phyloP scores from a whole-genome alignment of 495 filamentous ascomycete genomes.

The Neurospora pannonica region DNA sequence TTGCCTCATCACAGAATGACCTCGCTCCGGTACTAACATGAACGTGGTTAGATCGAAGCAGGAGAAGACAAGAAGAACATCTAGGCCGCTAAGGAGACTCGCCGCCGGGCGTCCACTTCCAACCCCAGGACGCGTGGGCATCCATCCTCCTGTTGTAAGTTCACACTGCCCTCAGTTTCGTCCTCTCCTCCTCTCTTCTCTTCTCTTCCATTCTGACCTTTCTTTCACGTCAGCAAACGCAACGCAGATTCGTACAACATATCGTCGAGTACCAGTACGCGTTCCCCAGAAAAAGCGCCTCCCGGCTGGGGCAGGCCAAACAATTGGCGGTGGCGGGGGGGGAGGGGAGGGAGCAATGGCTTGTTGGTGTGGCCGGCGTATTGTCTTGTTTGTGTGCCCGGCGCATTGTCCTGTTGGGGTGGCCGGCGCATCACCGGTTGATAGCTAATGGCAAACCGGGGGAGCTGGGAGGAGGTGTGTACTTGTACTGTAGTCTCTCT shows the following conservation, averaged over 20 bases:
- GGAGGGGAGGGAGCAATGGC: background rate
- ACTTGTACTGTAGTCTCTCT: background rate
- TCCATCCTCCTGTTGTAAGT: background rate
- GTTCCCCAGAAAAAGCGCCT: background rate
- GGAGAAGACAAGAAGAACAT: background rate
- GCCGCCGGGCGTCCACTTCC: background rate
- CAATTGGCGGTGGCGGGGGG: background rate
- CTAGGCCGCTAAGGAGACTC: background rate
- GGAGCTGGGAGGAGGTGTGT: background rate
- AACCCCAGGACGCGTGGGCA: background rate
- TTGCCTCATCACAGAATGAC: background rate
- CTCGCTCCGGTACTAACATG: background rate
- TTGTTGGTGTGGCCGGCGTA: background rate
- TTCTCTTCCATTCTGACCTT: background rate
- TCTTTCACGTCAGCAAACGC: background rate
- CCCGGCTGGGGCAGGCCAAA: background rate
- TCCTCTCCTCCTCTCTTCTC: background rate
- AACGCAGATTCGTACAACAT: background rate
- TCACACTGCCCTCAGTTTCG: background rate
- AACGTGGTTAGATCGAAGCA: background rate
- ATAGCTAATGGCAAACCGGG: no score
- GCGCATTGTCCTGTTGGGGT: background rate
- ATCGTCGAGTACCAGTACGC: background rate
- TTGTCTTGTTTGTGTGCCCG: background rate
- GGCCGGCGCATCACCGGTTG: background rate